Evolutionary conservation across 2,329 filamentous ascomycete genomes (phyloP), one percentile per base, ranked within the genome.

Genomic region (Trichophyton mentagrophytes): DNA sequence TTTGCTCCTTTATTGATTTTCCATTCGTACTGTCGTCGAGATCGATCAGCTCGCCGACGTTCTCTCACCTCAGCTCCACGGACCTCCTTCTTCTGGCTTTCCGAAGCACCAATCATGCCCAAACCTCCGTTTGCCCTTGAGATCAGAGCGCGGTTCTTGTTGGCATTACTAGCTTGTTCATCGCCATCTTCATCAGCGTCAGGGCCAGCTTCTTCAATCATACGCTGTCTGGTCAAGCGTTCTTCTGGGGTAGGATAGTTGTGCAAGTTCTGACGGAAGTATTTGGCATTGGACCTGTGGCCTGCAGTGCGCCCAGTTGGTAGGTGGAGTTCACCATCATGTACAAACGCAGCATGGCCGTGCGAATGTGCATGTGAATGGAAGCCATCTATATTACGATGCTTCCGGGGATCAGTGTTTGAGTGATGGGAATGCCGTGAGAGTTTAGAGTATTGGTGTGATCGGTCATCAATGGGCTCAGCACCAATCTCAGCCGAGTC

Each of bases 321-420:
- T 11, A 99, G 83, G 70, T 99, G 90, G 59, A 99, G 82, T 73
- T 97, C 93, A 69, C 89, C 91, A 51, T 99, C 93, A 67, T 95
- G 89, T 69, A 95, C 86, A 72, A 95, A 96, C 22, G 89, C 88
- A 42, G 89, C 85, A 64, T 87, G 82, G 60, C 82, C 73, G 27
- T 55, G 49, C 66, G 89, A 87, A 75, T 95, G 87, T 1, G 88
- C 87, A 70, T 90, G 88, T 2, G 88, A 91, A 71, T 95, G 88
- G 78, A 83, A 91, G 59, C 89, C 88, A 69, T 91, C 86, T 58
- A 79, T 83, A 66, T 87, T 86, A 64, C 84, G 87, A 70, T 92
- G 89, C 20, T 84, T 81, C 25, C 88, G 82, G 27, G 85, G 81
- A 30, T 80, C 78, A 9, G 86, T 84, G 75, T 93, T 89, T 20